Conservation (phyloP, 441 rosid species). For the Bocquillonia castaneifolia region DNA sequence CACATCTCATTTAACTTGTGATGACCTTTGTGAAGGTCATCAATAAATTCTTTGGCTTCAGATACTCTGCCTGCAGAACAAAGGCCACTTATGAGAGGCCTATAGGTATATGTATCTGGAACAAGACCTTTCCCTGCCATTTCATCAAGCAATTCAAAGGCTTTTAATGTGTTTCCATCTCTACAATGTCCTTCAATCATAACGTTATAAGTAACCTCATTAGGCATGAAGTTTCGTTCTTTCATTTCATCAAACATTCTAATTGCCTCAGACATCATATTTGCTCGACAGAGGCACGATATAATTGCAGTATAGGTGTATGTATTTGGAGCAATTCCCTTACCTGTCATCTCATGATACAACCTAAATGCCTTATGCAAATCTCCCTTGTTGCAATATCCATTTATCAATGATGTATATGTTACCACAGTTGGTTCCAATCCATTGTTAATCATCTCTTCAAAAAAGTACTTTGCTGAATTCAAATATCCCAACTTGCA, state of each 20-base stretch:
- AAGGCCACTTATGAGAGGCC: constrained; percentile 72
- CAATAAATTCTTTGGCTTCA: constrained; percentile 68
- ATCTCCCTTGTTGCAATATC: constrained; percentile 60
- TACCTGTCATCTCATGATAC: constrained; percentile 75
- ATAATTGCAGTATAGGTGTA: constrained; percentile 70
- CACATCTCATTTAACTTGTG: constrained; percentile 72
- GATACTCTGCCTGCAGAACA: constrained; percentile 57
- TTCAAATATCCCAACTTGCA: constrained; percentile 63
- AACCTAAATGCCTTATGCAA: constrained; percentile 54
- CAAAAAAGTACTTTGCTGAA: constrained; percentile 46
- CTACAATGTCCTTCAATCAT: constrained; percentile 69
- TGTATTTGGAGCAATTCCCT: constrained; percentile 57
- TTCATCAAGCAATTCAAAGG: constrained; percentile 58
- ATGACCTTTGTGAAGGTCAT: constrained; percentile 53
- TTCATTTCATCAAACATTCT: constrained; percentile 59
- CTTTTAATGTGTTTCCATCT: constrained; percentile 50
- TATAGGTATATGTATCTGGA: constrained; percentile 78
- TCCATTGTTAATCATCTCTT: constrained; percentile 52
- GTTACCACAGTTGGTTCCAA: constrained; percentile 66
- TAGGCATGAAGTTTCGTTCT: constrained; percentile 50
- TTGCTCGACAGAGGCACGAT: constrained; percentile 56
- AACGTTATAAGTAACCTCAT: constrained; percentile 74
- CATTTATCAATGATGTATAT: constrained; percentile 67
- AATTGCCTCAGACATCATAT: constrained; percentile 52
- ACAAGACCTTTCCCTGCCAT: constrained; percentile 64